Conservation (phyloP, 2,329 filamentous ascomycete genomes). For the Bretziella fagacearum region DNA sequence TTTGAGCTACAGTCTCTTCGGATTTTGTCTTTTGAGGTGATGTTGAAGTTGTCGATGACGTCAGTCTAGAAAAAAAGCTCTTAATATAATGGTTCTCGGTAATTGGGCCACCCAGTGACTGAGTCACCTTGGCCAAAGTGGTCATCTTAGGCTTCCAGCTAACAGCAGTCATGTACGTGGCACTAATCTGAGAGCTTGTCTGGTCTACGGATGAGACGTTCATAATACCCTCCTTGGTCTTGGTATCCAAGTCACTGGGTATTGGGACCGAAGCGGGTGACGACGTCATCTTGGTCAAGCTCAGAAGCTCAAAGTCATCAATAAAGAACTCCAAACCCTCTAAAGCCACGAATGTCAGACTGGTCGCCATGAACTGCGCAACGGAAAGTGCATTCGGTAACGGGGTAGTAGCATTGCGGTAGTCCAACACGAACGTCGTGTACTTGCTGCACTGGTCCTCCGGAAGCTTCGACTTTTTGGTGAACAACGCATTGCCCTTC, state of each 20-base stretch:
- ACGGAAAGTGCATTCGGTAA: constrained; percentile 73
- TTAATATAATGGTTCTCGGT: constrained; percentile 46
- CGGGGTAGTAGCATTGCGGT: constrained; percentile 73
- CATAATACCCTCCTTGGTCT: constrained; percentile 79
- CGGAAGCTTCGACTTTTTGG: constrained; percentile 62
- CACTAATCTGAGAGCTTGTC: constrained; percentile 83
- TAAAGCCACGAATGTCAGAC: constrained; percentile 85
- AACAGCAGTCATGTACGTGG: constrained; percentile 70
- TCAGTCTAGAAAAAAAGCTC: constrained; percentile 64
- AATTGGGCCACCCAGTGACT: constrained; percentile 32
- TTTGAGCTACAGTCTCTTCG: constrained; percentile 35
- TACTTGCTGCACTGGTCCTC: constrained; percentile 47
- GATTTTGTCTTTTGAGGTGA: constrained; percentile 39
- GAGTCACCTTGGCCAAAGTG: constrained; percentile 26
- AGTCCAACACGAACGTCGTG: constrained; percentile 90
- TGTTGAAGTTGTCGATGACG: constrained; percentile 37
- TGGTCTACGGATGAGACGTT: constrained; percentile 63
- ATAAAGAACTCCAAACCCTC: constrained; percentile 79
- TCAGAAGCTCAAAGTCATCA: constrained; percentile 68
- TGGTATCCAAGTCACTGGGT: constrained; percentile 62
- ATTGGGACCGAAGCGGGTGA: constrained; percentile 56
- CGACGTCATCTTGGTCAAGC: constrained; percentile 69
- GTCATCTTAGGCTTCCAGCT: constrained; percentile 54
- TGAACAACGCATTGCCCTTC: constrained; percentile 97
- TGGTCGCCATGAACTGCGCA: constrained; percentile 84